Evolutionary conservation across 2,329 filamentous ascomycete genomes (phyloP).

Genomic region (Chaetomiaceae sp.): DNA sequence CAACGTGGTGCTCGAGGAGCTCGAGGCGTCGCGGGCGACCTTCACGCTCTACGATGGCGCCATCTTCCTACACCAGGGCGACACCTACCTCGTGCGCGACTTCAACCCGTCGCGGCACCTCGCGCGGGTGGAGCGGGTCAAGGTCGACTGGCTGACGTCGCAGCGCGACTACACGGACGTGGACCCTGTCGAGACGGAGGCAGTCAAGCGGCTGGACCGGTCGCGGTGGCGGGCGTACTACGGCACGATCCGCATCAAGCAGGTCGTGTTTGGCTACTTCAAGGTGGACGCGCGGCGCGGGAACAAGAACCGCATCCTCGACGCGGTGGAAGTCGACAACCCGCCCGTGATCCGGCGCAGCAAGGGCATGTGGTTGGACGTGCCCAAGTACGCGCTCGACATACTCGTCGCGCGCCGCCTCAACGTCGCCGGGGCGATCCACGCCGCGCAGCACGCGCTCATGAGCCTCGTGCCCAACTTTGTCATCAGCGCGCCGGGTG

Average conservation of each 20-base stretch:
- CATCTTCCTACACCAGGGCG: constrained; percentile 95
- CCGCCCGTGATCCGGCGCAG: constrained; percentile 79
- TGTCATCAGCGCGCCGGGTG: constrained; percentile 82
- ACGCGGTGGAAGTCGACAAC: constrained; percentile 89
- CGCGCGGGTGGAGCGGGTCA: constrained; percentile 81
- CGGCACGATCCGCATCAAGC: constrained; percentile 77
- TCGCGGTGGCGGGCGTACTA: constrained; percentile 72
- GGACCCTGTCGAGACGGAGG: constrained; percentile 87
- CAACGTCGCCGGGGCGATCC: constrained; percentile 83
- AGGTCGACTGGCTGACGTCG: constrained; percentile 90
- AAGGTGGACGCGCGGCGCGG: constrained; percentile 72
- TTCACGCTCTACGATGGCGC: constrained; percentile 96
- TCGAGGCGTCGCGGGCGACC: constrained; percentile 92
- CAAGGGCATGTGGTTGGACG: constrained; percentile 94
- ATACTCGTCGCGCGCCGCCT: constrained; percentile 69
- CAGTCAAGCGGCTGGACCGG: constrained; percentile 64
- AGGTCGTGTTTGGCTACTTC: constrained; percentile 94
- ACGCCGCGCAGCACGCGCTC: constrained; percentile 89
- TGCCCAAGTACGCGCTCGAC: constrained; percentile 72
- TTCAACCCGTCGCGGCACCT: constrained; percentile 75
- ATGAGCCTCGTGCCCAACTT: constrained; percentile 85
- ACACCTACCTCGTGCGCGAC: constrained; percentile 85
- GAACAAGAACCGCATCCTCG: constrained; percentile 71
- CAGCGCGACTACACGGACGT: constrained; percentile 93
- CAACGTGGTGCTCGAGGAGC: constrained; percentile 85